Evolutionary conservation across 768 basidiomycete genomes (phyloP).

Genomic region (Rickenella mellea): DNA sequence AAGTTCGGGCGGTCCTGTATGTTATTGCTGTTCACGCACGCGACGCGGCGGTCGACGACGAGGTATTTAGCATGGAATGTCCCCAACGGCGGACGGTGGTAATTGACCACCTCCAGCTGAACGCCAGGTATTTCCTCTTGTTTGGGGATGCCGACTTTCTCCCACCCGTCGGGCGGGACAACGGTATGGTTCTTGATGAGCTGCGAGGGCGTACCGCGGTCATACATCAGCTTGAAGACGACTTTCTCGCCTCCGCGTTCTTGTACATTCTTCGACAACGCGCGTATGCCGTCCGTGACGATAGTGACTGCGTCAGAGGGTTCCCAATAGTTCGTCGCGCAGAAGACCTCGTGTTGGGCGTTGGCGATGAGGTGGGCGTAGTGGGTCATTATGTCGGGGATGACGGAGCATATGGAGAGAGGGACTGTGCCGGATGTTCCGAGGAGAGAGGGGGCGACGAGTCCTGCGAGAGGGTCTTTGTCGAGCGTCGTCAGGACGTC

Average conservation of each 20-base stretch:
- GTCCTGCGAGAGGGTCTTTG: conserved; percentile 40
- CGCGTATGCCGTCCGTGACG: conserved; percentile 40
- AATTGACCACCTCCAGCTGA: conserved; percentile 51
- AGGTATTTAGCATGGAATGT: conserved; percentile 70
- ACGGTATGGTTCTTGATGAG: conserved; percentile 34
- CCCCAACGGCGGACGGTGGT: conserved; percentile 45
- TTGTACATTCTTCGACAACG: conserved; percentile 40
- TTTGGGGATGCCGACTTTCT: conserved; percentile 39
- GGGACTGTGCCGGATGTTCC: conserved; percentile 56
- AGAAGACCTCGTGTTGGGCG: conserved; percentile 54
- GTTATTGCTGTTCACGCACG: conserved; percentile 58
- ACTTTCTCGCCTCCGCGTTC: conserved; percentile 34
- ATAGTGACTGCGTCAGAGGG: conserved; percentile 39
- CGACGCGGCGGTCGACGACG: conserved; percentile 59
- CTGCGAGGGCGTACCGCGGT: conserved; percentile 54
- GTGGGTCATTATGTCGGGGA: conserved; percentile 68
- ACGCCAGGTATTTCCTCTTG: conserved; percentile 51
- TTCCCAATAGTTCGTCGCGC: conserved; percentile 61
- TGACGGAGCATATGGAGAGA: conserved; percentile 49
- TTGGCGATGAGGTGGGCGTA: conserved; percentile 52
- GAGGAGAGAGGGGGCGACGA: conserved; percentile 55
- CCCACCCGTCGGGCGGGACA: conserved; percentile 37
- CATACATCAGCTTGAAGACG: conserved; percentile 62
- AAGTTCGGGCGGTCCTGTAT: conserved; percentile 48
- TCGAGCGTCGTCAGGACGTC: conserved; percentile 54